A percentile compares a stretch with the other conserved stretches of the same genome.
Evolutionary conservation across 1,284 basidiomycete species (phyloP).

Genomic region (Boletellus deceptivus): DNA sequence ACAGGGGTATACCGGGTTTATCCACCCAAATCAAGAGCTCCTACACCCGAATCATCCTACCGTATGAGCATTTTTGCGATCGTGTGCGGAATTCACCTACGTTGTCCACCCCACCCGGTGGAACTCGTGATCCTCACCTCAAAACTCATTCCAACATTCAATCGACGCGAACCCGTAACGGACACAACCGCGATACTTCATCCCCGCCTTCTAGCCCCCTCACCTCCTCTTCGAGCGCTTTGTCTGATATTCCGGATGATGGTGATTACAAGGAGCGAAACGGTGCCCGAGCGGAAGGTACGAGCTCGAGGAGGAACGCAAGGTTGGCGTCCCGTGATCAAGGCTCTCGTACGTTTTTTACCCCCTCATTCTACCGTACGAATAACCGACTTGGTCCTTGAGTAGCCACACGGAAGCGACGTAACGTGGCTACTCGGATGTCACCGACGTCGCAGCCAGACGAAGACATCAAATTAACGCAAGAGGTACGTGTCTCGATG

Average conservation of each 20-base stretch:
- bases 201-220: constrained; percentile 66
- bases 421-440: constrained; percentile 31
- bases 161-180: constrained; percentile 39
- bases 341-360: constrained; percentile 34
- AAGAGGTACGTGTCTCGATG: constrained; percentile 45
- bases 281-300: constrained; percentile 30
- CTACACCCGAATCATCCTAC: constrained; percentile 87
- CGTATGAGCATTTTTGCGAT: constrained; percentile 89
- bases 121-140: constrained; percentile 38
- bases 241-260: constrained; percentile 78
- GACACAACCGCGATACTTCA: constrained; percentile 37
- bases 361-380: constrained; percentile 12
- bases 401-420: constrained; percentile 38
- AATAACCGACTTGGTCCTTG: constrained; percentile 6
- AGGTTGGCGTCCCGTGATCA: constrained; percentile 46
- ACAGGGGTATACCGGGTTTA: constrained; percentile 77
- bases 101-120: constrained; percentile 40
- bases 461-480: constrained; percentile 43
- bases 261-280: constrained; percentile 53
- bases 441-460: constrained; percentile 43
- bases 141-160: constrained; percentile 45
- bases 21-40: constrained; percentile 88
- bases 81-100: constrained; percentile 66
- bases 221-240: constrained; percentile 65
- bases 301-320: constrained; percentile 41